Percentiles rank a stretch among this genome's conserved stretches.
Evolutionary conservation across 371 early-diverging fungal species (phyloP).

Genomic region (Zychaea mexicana): DNA sequence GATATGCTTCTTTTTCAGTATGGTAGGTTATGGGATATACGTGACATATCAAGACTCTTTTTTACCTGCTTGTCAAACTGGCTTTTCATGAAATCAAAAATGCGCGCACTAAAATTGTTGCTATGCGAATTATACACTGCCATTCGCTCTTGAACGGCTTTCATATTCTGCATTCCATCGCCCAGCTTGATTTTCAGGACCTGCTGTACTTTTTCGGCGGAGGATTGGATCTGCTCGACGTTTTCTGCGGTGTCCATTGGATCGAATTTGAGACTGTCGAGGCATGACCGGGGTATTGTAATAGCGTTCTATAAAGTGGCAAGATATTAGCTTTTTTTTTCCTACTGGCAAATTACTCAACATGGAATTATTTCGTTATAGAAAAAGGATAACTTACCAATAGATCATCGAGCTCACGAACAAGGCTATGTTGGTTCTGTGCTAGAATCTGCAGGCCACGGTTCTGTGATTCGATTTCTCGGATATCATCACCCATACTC

Average conservation of each 20-base stretch:
- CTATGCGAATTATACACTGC: conserved; percentile 78
- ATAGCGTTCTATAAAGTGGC: conserved; percentile 26
- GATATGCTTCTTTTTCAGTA: no score
- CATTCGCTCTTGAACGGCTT: conserved; percentile 78
- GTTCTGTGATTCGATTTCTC: conserved; percentile 91
- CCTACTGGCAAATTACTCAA: no score
- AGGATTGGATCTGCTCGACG: conserved; percentile 76
- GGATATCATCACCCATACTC: conserved; percentile 95
- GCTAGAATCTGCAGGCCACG: conserved; percentile 88
- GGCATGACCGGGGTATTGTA: conserved; percentile 41
- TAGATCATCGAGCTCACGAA: conserved; percentile 81
- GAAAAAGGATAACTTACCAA: no score
- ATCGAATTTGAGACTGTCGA: conserved; percentile 75
- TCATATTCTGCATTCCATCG: conserved; percentile 73
- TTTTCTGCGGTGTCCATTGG: conserved; percentile 81
- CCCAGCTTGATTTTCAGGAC: conserved; percentile 76
- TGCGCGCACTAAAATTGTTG: conserved; percentile 76
- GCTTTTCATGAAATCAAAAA: conserved; percentile 75
- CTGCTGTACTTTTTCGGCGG: conserved; percentile 78
- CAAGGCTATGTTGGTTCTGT: conserved; percentile 80
- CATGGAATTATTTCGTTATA: no score
- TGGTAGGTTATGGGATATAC: background rate
- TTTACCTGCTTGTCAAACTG: conserved; percentile 65
- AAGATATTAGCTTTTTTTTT: no score
- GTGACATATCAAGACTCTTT: no score